Evolutionary conservation across 371 early-diverging fungal species (phyloP).

Genomic region (Rhizopus delemar): DNA sequence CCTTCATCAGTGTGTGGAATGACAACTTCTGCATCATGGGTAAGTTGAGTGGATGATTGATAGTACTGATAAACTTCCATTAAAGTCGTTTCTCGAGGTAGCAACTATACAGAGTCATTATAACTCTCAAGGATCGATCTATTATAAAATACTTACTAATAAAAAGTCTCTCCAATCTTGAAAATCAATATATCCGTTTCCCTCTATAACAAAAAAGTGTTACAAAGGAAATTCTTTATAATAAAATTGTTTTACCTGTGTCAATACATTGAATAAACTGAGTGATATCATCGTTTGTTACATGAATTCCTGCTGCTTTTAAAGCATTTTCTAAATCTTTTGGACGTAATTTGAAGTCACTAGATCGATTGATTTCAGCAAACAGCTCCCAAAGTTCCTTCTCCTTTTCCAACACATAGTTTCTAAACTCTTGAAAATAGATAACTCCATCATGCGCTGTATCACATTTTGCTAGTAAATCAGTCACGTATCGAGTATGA

Average conservation of each 20-base stretch:
- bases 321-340: constrained; percentile 58
- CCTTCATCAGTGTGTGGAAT: constrained; percentile 60
- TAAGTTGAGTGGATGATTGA: constrained; percentile 61
- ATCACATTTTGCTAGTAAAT: constrained; percentile 61
- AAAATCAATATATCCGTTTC: constrained; percentile 73
- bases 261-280: constrained; percentile 71
- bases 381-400: constrained; percentile 69
- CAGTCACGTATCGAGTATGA: constrained; percentile 48
- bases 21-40: constrained; percentile 67
- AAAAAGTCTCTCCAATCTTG: constrained; percentile 79
- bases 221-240: neutral
- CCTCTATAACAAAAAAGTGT: constrained; percentile 30
- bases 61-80: constrained; percentile 69
- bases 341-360: constrained; percentile 64
- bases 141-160: constrained; percentile 48
- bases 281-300: constrained; percentile 64
- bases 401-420: constrained; percentile 72
- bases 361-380: constrained; percentile 63
- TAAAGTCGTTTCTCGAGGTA: constrained; percentile 48
- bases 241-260: constrained; percentile 36
- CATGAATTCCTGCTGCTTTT: constrained; percentile 62
- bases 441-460: constrained; percentile 65
- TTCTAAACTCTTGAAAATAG: constrained; percentile 70
- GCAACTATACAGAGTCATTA: constrained; percentile 15
- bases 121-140: neutral